Conservation (phyloP, 1,139 yeast genomes). For the Lizanozyma gosingica region DNA sequence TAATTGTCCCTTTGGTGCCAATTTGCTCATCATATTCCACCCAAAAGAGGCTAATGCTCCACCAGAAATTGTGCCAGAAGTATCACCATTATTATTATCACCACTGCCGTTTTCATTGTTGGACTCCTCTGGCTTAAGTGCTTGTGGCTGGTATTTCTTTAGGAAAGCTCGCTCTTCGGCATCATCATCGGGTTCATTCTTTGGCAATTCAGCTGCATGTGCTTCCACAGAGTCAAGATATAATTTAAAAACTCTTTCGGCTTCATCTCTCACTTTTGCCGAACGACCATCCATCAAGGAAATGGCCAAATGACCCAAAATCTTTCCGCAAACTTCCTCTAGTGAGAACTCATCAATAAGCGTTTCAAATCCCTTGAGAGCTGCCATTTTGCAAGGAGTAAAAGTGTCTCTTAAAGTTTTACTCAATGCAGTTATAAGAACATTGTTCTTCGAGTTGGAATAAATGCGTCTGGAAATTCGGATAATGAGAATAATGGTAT, state of each 20-base stretch:
- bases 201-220: constrained; percentile 51
- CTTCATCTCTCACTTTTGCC: constrained; percentile 59
- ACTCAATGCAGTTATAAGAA: constrained; percentile 78
- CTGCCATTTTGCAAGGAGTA: constrained; percentile 68
- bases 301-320: constrained; percentile 82
- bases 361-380: constrained; percentile 64
- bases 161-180: constrained; percentile 28
- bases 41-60: constrained; percentile 16
- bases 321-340: constrained; percentile 69
- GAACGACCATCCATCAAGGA: constrained; percentile 69
- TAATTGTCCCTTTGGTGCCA: constrained; percentile 28
- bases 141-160: constrained; percentile 14
- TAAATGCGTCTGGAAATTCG: constrained; percentile 61
- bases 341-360: constrained; percentile 62
- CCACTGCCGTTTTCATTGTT: neutral
- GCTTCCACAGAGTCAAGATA: constrained; percentile 57
- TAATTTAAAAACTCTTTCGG: constrained; percentile 54
- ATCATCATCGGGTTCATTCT: constrained; percentile 32
- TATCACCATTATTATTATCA: neutral
- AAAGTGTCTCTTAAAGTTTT: constrained; percentile 78
- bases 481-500: constrained; percentile 71
- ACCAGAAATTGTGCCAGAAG: constrained; percentile 2
- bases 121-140: constrained; percentile 1
- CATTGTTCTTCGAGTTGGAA: constrained; percentile 51
- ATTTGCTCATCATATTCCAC: constrained; percentile 32